phyloP scores from a whole-genome alignment of 78 protist genomes.

The Dictyostelium purpureum region DNA sequence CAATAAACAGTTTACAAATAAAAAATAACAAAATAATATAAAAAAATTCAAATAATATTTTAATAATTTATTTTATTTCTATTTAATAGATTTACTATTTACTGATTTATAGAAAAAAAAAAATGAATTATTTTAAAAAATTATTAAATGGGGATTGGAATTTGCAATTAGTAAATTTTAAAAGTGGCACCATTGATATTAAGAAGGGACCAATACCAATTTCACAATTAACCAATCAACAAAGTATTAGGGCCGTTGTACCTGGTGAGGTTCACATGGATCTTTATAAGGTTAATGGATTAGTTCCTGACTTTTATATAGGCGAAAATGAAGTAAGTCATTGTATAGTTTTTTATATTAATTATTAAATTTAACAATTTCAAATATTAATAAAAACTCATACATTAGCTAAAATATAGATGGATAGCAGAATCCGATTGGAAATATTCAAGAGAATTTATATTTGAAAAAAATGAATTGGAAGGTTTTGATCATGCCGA shows the following conservation, averaged over 20 bases:
- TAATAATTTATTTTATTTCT: too few relatives aligned
- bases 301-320: slow-evolving; percentile 46
- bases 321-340: slow-evolving; percentile 67
- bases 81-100: too few relatives aligned
- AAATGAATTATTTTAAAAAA: not conserved
- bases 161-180: not conserved
- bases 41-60: too few relatives aligned
- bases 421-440: slow-evolving; percentile 78
- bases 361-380: not conserved
- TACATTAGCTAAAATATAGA: slow-evolving; percentile 43
- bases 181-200: not conserved
- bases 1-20: too few relatives aligned
- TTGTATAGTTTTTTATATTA: not conserved
- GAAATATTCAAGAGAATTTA: slow-evolving; percentile 21
- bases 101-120: too few relatives aligned
- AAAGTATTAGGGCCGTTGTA: not conserved
- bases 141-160: not conserved
- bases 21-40: too few relatives aligned
- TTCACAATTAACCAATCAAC: not conserved
- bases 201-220: not conserved
- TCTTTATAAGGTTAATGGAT: not conserved
- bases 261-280: slow-evolving; percentile 68
- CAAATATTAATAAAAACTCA: not conserved
- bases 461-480: not conserved
- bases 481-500: not conserved